Percentiles rank a stretch among this genome's conserved stretches.
phyloP scores from a whole-genome alignment of 83 land plant genomes.

The Picea abies region DNA sequence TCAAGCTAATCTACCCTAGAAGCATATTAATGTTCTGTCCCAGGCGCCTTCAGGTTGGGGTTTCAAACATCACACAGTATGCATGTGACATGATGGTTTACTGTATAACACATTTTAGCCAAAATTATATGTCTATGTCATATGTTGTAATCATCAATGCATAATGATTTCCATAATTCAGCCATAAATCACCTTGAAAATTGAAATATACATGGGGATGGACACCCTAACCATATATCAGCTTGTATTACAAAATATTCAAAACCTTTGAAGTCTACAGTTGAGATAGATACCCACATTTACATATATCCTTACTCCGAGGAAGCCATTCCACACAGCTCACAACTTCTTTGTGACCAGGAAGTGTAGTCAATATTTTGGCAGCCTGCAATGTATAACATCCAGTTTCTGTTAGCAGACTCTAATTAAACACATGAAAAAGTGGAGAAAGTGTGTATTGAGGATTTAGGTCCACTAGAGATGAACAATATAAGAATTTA shows the following conservation, averaged over 20 bases:
- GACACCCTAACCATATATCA: background rate
- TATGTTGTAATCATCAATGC: background rate
- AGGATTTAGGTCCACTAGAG: background rate
- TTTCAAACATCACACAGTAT: background rate
- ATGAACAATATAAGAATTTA: background rate
- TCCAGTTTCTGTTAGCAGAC: background rate
- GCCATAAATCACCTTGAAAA: background rate
- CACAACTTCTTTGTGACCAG: constrained; percentile 90
- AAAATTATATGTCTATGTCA: background rate
- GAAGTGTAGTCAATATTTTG: constrained; percentile 81
- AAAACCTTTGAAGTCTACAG: background rate
- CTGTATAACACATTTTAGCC: background rate
- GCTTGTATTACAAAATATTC: background rate
- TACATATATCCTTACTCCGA: constrained; percentile 35
- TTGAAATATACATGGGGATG: background rate
- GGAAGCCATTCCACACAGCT: constrained; percentile 96
- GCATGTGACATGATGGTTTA: background rate
- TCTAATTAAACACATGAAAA: background rate
- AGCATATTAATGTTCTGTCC: background rate
- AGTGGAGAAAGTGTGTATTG: background rate
- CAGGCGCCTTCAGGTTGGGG: background rate
- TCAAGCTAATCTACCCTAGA: background rate
- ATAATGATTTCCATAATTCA: background rate
- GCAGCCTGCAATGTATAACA: constrained; percentile 50
- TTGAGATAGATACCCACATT: constrained; percentile 36